These are phyloP conservation scores for Aspergillus coremiiformis DNA, from an alignment of 495 filamentous ascomycete genomes.

Conservation along the genomic window DNA sequence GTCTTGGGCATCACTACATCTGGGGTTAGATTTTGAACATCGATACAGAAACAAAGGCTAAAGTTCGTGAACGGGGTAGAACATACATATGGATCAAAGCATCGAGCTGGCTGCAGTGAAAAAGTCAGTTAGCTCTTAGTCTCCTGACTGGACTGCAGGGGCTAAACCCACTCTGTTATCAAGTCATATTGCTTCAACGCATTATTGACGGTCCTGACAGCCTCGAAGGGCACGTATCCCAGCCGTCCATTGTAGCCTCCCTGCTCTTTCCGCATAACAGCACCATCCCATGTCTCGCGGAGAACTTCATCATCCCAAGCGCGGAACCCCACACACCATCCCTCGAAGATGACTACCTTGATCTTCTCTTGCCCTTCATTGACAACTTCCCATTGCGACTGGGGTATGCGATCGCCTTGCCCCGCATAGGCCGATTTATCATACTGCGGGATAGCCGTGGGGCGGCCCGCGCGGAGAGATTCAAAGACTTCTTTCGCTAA, in stretches of 20 bases:
- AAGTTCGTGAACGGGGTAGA: constrained; percentile 10
- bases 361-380: constrained; percentile 50
- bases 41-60: background rate
- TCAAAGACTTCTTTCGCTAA: constrained; percentile 57
- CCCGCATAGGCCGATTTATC: constrained; percentile 76
- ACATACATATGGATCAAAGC: constrained; percentile 77
- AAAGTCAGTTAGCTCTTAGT: background rate
- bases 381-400: constrained; percentile 52
- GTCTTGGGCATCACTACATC: constrained; percentile 64
- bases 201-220: constrained; percentile 68
- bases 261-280: constrained; percentile 39
- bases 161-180: constrained; percentile 51
- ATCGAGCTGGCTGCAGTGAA: constrained; percentile 50
- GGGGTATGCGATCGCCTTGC: constrained; percentile 66
- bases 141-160: background rate
- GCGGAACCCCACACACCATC: constrained; percentile 87
- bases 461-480: constrained; percentile 45
- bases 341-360: constrained; percentile 72
- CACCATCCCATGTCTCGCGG: constrained; percentile 48
- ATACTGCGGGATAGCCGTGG: constrained; percentile 66
- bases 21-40: background rate
- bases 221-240: constrained; percentile 53
- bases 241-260: constrained; percentile 39
- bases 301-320: constrained; percentile 49
- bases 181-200: constrained; percentile 61